These are phyloP conservation scores for Euphorbia pulcherrima DNA, from an alignment of 345 rosid species.

Conservation along the genomic window DNA sequence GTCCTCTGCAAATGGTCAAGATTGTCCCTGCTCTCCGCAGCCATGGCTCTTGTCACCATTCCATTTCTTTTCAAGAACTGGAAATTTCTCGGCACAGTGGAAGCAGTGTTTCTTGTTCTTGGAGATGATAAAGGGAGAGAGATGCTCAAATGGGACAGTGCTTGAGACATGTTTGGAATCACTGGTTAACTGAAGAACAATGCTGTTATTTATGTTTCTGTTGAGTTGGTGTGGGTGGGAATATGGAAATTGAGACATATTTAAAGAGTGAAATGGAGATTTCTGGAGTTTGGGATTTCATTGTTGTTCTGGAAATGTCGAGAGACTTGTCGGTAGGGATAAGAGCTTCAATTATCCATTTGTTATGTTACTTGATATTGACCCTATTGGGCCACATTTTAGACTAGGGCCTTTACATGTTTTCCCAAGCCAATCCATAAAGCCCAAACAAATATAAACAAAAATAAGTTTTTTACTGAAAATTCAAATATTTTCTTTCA, in stretches of 20 bases:
- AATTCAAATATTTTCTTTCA: no score
- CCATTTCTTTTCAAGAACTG: neutral
- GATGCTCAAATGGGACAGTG: conserved; percentile 27
- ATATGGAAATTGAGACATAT: neutral
- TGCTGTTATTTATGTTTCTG: no score
- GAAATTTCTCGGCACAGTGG: neutral
- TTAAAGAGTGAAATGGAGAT: conserved; percentile 25
- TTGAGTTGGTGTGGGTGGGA: neutral
- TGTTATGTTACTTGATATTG: neutral
- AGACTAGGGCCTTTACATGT: conserved; percentile 1
- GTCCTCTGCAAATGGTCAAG: conserved; percentile 47
- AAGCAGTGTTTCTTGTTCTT: neutral
- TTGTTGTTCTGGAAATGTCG: conserved; percentile 34
- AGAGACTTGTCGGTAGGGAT: neutral
- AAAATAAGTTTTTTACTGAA: no score
- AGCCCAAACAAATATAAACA: no score
- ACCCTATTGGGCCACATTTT: neutral
- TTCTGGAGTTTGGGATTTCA: conserved; percentile 25
- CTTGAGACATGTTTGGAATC: conserved; percentile 30
- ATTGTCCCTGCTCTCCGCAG: conserved; percentile 34
- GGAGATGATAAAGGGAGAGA: conserved; percentile 21
- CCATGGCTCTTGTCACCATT: conserved; percentile 17
- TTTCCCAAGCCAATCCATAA: no score
- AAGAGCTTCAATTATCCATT: neutral
- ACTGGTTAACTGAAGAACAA: no score